Evolutionary conservation across 208 protist genomes (phyloP).

Genomic region (Naegleria lovaniensis): DNA sequence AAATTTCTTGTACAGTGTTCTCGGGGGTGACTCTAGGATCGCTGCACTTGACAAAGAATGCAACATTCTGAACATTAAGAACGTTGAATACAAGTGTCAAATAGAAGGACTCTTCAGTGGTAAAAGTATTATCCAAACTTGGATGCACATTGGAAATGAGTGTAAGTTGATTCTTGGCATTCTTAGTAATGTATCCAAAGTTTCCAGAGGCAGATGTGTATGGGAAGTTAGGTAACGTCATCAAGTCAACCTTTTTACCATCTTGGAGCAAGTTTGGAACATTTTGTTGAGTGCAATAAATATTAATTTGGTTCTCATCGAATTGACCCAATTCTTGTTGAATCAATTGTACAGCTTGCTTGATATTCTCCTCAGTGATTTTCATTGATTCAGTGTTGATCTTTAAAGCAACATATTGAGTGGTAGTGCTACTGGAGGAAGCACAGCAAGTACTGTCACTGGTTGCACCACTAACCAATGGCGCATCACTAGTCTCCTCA

Average conservation of each 20-base stretch:
- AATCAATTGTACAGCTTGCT: not conserved
- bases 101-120: not conserved
- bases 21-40: not conserved
- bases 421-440: not conserved
- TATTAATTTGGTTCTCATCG: not conserved
- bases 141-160: not conserved
- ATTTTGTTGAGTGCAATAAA: not conserved
- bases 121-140: not conserved
- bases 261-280: not conserved
- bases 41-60: not conserved
- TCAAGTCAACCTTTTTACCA: not conserved
- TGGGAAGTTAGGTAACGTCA: not conserved
- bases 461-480: not conserved
- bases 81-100: not conserved
- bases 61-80: not conserved
- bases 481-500: not conserved
- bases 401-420: not conserved
- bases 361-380: not conserved
- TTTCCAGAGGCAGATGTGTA: not conserved
- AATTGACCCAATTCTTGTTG: not conserved
- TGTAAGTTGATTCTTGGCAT: not conserved
- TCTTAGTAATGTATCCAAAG: not conserved
- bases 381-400: not conserved
- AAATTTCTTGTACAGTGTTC: not conserved
- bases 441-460: not conserved